Conservation (phyloP, 164 flowering plant genomes). For the Stephania cephalantha region DNA sequence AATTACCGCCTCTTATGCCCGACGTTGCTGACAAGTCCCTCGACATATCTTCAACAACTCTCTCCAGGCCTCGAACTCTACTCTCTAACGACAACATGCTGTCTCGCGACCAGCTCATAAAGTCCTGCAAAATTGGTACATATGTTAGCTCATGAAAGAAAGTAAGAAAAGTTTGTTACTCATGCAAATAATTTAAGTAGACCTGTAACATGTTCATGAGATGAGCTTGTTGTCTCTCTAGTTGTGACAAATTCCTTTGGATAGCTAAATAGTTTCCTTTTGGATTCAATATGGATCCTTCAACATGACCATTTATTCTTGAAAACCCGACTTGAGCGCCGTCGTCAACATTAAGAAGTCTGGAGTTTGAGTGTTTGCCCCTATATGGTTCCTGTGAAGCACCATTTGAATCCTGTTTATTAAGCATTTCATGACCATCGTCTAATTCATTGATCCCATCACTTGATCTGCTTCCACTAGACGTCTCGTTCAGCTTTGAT, state of each 20-base stretch:
- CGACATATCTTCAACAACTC: slow-evolving; percentile 92
- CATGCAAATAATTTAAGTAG: slow-evolving; percentile 12
- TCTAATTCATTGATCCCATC: slow-evolving; percentile 28
- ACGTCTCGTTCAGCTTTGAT: slow-evolving; percentile 34
- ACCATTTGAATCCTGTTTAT: slow-evolving; percentile 34
- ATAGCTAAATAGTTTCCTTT: slow-evolving; percentile 88
- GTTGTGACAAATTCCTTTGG: slow-evolving; percentile 74
- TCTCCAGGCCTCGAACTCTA: slow-evolving; percentile 92
- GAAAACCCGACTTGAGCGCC: slow-evolving; percentile 35
- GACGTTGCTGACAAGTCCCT: slow-evolving; percentile 68
- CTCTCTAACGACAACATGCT: slow-evolving; percentile 82
- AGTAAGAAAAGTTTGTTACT: slow-evolving; percentile 7
- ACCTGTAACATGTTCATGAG: slow-evolving; percentile 97
- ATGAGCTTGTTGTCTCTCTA: slow-evolving; percentile 91
- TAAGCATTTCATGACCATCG: slow-evolving; percentile 25
- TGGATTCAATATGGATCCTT: slow-evolving; percentile 49
- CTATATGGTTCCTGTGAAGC: slow-evolving; percentile 25
- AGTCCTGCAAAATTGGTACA: slow-evolving; percentile 51
- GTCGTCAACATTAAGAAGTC: slow-evolving; percentile 35
- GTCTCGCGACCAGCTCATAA: slow-evolving; percentile 96
- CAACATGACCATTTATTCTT: slow-evolving; percentile 51
- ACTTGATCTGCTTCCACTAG: slow-evolving; percentile 27
- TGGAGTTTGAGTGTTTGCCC: slow-evolving; percentile 39
- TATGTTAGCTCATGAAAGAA: slow-evolving; percentile 4
- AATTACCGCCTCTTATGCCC: slow-evolving; percentile 51